Evolutionary conservation across 305 asterid species (phyloP), one percentile per base, ranked within the genome.

Genomic region (Nicotiana rustica): DNA sequence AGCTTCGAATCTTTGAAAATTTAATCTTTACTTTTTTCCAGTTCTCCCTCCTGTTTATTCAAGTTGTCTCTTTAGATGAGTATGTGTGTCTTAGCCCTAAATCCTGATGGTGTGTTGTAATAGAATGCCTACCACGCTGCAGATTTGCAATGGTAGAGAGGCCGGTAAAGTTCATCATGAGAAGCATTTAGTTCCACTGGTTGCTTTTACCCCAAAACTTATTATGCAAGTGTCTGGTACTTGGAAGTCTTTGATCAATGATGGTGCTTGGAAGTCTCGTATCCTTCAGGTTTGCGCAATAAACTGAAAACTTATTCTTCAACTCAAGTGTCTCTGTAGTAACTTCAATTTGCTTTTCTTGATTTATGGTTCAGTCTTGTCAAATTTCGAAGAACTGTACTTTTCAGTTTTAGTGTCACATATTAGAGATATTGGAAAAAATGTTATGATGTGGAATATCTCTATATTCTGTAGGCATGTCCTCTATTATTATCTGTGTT

Each of bases 151-250:
- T 73, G 81, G 70, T 81, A 64, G 29, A 25, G 91, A 87, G 81
- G 84, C 91, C 9, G 89, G 91, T 81, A 90, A 89, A 89, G 86
- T 78, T 60, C 67, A 84, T 82, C 88, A 85, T 66, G 96, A 90
- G 85, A 93, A 90, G 90, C 91, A 89, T 82, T 85, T 93, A 87
- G 92, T 96, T 87, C 88, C 95, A 56, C 90, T 96, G 52, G 83
- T 96, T 78, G 85, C 94, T n/a, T 92, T 86, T 91, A 87, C 92
- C 82, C 97, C 99, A 78, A 92, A 95, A 84, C 88, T 95, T 78
- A 67, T 89, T 60, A 71, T 85, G 87, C 88, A 79, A 80, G 83
- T 92, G 81, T 86, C 95, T 83, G 90, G 90, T 88, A 85, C 77
- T 82, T 92, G 96, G 99, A 92, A 93, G 85, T 84, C 82, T 82